Evolutionary conservation across 805 yeast species (phyloP).

Genomic region (Lachancea sp.): DNA sequence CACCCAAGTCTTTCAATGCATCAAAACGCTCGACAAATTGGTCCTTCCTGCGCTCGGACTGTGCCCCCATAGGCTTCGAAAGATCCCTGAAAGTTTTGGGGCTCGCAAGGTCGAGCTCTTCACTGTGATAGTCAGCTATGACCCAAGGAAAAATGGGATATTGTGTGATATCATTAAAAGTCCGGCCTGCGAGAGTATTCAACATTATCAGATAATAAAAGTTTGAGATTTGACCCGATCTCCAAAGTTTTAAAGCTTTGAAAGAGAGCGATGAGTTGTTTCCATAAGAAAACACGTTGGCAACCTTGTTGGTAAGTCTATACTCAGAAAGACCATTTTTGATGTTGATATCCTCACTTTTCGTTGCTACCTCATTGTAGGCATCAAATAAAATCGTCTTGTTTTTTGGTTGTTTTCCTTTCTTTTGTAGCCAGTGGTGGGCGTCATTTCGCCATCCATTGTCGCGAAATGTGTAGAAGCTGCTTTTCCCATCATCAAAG

Average conservation of each 20-base stretch:
- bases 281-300: constrained; percentile 39
- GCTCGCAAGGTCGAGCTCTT: constrained; percentile 55
- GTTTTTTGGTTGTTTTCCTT: constrained; percentile 43
- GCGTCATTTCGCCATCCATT: constrained; percentile 50
- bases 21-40: constrained; percentile 68
- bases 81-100: constrained; percentile 65
- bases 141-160: constrained; percentile 94
- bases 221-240: constrained; percentile 69
- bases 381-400: constrained; percentile 53
- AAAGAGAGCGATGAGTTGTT: constrained; percentile 33
- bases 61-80: constrained; percentile 91
- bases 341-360: constrained; percentile 30
- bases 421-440: constrained; percentile 42
- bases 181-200: constrained; percentile 81
- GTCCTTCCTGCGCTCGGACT: constrained; percentile 48
- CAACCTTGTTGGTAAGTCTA: constrained; percentile 38
- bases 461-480: constrained; percentile 57
- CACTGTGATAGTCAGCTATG: constrained; percentile 72
- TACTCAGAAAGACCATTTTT: constrained; percentile 31
- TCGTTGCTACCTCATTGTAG: constrained; percentile 40
- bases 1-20: constrained; percentile 57
- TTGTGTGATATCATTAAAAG: constrained; percentile 83
- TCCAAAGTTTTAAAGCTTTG: constrained; percentile 65
- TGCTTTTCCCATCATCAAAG: constrained; percentile 65
- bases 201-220: constrained; percentile 74